These are phyloP conservation scores for Trametes punicea DNA, from an alignment of 768 basidiomycete species.

Conservation along the genomic window DNA sequence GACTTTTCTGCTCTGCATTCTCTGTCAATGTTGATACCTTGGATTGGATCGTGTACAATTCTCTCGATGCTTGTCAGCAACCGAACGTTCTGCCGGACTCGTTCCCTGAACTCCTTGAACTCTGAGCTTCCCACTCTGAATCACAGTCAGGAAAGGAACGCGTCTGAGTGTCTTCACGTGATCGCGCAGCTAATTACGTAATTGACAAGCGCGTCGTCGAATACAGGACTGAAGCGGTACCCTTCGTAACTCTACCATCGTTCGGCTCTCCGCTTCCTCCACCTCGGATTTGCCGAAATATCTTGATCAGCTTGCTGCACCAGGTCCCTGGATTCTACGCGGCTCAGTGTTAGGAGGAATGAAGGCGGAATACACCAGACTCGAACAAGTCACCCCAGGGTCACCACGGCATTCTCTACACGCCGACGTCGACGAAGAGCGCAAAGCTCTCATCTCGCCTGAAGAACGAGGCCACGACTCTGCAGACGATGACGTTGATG, in stretches of 20 bases:
- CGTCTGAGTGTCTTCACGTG: background rate
- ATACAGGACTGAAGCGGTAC: background rate
- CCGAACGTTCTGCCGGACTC: no score
- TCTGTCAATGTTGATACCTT: background rate
- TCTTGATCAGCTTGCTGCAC: no score
- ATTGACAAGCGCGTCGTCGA: no score
- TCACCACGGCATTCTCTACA: slow-evolving; percentile 3
- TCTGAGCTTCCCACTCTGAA: no score
- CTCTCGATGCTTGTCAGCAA: no score
- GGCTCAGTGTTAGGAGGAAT: no score
- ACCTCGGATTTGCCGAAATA: no score
- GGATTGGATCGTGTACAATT: slow-evolving; percentile 10
- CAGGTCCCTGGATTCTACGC: no score
- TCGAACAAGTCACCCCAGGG: background rate
- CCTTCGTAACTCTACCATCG: no score
- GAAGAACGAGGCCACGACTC: background rate
- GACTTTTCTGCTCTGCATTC: background rate
- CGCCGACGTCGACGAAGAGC: slow-evolving; percentile 16
- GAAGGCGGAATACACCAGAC: slow-evolving; percentile 9
- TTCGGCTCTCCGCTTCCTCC: no score
- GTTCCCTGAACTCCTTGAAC: no score
- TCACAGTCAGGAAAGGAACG: no score
- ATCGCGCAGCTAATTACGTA: slow-evolving; percentile 3
- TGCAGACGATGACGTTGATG: background rate
- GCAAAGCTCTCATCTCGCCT: slow-evolving; percentile 18